Base-by-base conservation (phyloP, 2,329 filamentous ascomycete species). In the Coniosporium tulheliwenetii region DNA sequence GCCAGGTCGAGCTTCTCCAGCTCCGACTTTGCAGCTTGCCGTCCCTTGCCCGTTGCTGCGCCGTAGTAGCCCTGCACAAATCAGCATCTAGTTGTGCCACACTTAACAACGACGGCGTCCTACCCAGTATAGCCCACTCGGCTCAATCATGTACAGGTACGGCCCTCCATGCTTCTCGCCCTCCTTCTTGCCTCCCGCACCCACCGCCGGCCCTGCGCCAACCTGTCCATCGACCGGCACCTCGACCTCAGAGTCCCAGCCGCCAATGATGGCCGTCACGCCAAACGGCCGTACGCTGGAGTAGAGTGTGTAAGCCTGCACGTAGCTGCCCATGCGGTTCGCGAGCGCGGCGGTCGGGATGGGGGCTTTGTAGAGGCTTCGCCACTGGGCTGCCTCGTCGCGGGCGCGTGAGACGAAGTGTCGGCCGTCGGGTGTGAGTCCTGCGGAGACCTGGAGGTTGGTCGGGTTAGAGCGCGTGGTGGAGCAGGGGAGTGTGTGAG, bases 121-220 rank as follows among this genome's bases (percentile, higher is more conserved):
- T 67, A 77, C 74, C 91, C 91, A 98, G 71, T 94, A 96, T 50
- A 89, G 67, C 42, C 91, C 91, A 56, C 86, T 94, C 35, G 91
- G 91, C 70, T 98, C 91, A 52, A 98, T 89, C 91, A 98, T 98
- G 73, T 95, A 98, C 46, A 98, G 75, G 47, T 79, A 87, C 15
- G 91, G 91, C 1, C 89, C 91, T 51, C 91, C 91, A 59, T 86
- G 78, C 61, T 77, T 81, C 55, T 77, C 79, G 54, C 77, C 67
- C 45, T 76, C 64, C 36, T 79, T 73, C 67, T 91, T 93, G 56
- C 89, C 89, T 47, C 89, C 89, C 16, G 85, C 77, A 43, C 89
- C 89, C 43, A 74, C 73, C 36, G 67, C 67, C 38, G 89, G 89
- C 15, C 89, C 89, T 33, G 64, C 71, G 47, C 89, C 89, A 31